Conservation (phyloP, 805 yeast species). For the Sungouiella thailandica region DNA sequence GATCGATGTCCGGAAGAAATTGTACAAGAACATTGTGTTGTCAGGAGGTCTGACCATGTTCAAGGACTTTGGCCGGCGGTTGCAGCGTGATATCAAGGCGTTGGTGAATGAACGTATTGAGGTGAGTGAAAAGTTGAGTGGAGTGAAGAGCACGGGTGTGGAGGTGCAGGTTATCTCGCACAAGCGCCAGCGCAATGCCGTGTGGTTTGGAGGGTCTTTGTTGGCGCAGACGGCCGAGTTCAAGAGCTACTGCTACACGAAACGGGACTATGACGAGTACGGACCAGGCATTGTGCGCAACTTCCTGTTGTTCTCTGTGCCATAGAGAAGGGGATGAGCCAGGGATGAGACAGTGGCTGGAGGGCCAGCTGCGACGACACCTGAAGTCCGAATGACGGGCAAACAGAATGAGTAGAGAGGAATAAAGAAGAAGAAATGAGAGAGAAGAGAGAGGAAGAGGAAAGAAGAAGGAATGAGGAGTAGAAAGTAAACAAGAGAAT, state of each 20-base stretch:
- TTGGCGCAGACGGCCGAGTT: constrained; percentile 97
- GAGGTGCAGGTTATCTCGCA: constrained; percentile 96
- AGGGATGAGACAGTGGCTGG: too few relatives aligned
- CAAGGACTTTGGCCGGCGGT: constrained; percentile 94
- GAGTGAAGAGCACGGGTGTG: constrained; percentile 83
- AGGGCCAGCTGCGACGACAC: too few relatives aligned
- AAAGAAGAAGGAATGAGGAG: too few relatives aligned
- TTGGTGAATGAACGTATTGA: constrained; percentile 87
- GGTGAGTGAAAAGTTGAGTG: constrained; percentile 70
- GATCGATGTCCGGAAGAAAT: constrained; percentile 94
- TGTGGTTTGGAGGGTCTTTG: constrained; percentile 98
- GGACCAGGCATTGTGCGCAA: constrained; percentile 98
- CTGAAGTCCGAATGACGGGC: too few relatives aligned
- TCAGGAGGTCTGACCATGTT: constrained; percentile 99
- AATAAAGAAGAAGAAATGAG: too few relatives aligned
- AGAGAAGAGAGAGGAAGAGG: too few relatives aligned
- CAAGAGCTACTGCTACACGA: constrained; percentile 93
- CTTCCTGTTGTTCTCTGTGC: constrained; percentile 90
- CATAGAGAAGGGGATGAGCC: too few relatives aligned
- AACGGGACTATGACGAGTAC: constrained; percentile 93
- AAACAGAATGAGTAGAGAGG: too few relatives aligned
- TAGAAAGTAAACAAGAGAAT: too few relatives aligned
- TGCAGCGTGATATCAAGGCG: constrained; percentile 87
- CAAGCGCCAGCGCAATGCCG: constrained; percentile 97
- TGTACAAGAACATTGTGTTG: constrained; percentile 90